Percentiles rank a stretch among this genome's conserved stretches.
phyloP scores from a whole-genome alignment of 2,329 filamentous ascomycete genomes.

The Lizonia empirigonia region DNA sequence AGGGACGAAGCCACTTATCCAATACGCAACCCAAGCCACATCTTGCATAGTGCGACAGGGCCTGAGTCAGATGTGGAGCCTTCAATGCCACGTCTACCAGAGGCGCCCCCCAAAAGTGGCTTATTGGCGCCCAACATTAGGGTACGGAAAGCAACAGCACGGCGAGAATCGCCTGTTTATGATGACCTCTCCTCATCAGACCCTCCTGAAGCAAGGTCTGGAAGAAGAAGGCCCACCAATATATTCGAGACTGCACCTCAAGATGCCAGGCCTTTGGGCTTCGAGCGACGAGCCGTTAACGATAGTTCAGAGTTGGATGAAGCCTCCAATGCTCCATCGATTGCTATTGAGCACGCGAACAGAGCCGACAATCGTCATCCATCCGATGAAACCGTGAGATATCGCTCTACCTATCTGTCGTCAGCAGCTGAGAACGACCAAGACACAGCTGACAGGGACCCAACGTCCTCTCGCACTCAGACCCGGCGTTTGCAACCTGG shows the following conservation, averaged over 20 bases:
- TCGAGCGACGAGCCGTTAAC: constrained; percentile 1
- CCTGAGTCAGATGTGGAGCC: constrained; percentile 3
- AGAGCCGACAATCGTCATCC: neutral
- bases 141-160: constrained; percentile 9
- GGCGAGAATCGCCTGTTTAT: neutral
- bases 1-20: constrained; percentile 3
- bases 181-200: neutral
- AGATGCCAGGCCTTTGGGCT: constrained; percentile 10
- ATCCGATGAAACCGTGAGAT: constrained; percentile 25
- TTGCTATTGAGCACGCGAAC: constrained; percentile 8
- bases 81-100: constrained; percentile 15
- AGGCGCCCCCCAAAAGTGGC: constrained; percentile 9
- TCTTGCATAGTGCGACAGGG: neutral
- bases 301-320: constrained; percentile 2
- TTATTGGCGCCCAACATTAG: constrained; percentile 11
- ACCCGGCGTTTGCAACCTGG: constrained; percentile 21
- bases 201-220: neutral
- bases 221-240: neutral
- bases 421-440: constrained; percentile 29
- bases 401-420: constrained; percentile 15
- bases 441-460: too few relatives aligned
- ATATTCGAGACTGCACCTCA: neutral
- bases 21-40: constrained; percentile 4
- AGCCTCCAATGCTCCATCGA: neutral
- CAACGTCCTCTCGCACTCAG: constrained; percentile 3